A percentile compares a stretch with the other conserved stretches of the same genome.
phyloP scores from a whole-genome alignment of 192 early-diverging fungal genomes.

The Backusella mclennaniae region DNA sequence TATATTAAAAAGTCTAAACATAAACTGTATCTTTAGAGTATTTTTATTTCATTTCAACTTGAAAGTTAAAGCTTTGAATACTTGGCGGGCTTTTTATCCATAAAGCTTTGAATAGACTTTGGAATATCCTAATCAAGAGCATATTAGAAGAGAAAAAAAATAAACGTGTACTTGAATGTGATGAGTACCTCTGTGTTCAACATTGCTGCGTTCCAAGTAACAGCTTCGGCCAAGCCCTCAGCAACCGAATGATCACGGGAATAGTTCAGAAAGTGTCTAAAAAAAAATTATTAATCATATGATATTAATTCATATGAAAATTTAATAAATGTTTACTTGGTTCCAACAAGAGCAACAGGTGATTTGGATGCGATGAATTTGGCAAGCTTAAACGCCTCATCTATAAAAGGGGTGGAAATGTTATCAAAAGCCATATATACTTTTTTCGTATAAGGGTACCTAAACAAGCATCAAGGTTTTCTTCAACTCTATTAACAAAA shows the following conservation, averaged over 20 bases:
- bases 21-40: too few species aligned
- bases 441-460: constrained; percentile 28
- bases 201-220: constrained; percentile 86
- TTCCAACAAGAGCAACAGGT: constrained; percentile 82
- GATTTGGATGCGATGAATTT: constrained; percentile 83
- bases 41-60: too few species aligned
- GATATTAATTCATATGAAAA: not conserved
- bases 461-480: constrained; percentile 42
- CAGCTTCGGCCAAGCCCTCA: constrained; percentile 86
- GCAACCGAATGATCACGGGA: constrained; percentile 89
- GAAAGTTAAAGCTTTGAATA: too few species aligned
- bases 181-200: constrained; percentile 62
- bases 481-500: constrained; percentile 54
- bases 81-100: too few species aligned
- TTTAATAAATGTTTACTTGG: constrained; percentile 59
- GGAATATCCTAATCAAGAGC: too few species aligned
- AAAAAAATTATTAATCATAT: not conserved
- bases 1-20: too few species aligned
- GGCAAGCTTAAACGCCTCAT: constrained; percentile 68
- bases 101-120: too few species aligned
- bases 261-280: constrained; percentile 78
- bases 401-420: constrained; percentile 12
- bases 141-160: not conserved
- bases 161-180: not conserved
- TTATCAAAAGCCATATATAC: not conserved